A percentile compares a stretch with the other conserved stretches of the same genome.
phyloP scores from a whole-genome alignment of 768 basidiomycete genomes.

The Suillus decipiens region DNA sequence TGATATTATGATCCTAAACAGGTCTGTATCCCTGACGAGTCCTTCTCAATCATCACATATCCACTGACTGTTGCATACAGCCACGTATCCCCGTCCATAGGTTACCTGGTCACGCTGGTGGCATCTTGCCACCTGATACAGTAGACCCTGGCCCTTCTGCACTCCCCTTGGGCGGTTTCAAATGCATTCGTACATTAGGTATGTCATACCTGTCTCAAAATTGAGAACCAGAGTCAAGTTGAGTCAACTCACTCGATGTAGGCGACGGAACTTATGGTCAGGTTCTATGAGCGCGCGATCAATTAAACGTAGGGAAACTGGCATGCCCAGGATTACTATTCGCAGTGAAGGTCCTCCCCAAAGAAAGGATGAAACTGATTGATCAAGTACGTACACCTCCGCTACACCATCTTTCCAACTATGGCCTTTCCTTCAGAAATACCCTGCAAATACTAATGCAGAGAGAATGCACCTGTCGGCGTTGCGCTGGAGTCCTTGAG shows the following conservation, averaged over 20 bases:
- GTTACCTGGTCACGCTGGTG: slow-evolving; percentile 14
- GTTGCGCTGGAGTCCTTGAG: slow-evolving; percentile 57
- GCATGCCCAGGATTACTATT: slow-evolving; percentile 41
- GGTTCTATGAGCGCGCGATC: slow-evolving; percentile 39
- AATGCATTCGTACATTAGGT: slow-evolving; percentile 46
- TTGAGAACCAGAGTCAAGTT: background rate
- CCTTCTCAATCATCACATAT: background rate
- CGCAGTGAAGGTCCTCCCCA: slow-evolving; percentile 47
- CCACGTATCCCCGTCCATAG: slow-evolving; percentile 16
- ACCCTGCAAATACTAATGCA: slow-evolving; percentile 33
- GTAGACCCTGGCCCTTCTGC: slow-evolving; percentile 38
- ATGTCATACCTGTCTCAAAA: background rate
- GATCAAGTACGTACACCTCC: slow-evolving; percentile 29
- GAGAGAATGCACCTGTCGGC: slow-evolving; percentile 44
- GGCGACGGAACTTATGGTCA: slow-evolving; percentile 44
- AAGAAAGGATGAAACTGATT: slow-evolving; percentile 34
- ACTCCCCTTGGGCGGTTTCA: slow-evolving; percentile 40
- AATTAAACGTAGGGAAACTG: slow-evolving; percentile 26
- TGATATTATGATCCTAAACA: background rate
- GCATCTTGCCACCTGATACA: slow-evolving; percentile 25
- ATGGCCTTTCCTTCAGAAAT: slow-evolving; percentile 19
- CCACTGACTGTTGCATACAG: slow-evolving; percentile 18
- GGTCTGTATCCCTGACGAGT: background rate
- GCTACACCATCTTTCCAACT: slow-evolving; percentile 5
- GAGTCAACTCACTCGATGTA: slow-evolving; percentile 20